Base-by-base conservation (phyloP, 225 moss, liverwort and hornwort genomes). In the Marchantia polymorpha region DNA sequence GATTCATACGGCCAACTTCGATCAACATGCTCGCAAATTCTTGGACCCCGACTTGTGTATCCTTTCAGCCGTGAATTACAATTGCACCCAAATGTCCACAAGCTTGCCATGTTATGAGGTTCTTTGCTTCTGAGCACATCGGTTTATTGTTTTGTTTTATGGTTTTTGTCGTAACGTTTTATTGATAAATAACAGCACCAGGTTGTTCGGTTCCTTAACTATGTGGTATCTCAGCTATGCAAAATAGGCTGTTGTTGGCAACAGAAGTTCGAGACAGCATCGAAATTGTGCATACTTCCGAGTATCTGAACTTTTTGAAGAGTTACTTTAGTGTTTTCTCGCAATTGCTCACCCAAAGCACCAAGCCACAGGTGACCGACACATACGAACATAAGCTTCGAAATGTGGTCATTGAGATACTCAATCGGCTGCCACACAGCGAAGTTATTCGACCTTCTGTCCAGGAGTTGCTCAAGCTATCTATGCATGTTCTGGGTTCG, bases 211-310 rank as follows among this genome's bases (percentile, higher is more conserved):
- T 58, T 80, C 47, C 88, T 88, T 86, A 73, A 86, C 82, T 22
- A 4, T 16, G 7, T 71, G 14, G 68, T 48, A 55, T 22, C 69
- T 59, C 93, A 99, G 99, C 99, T 87, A 99, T 99, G 99, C 99
- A 95, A 87, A 99, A 84, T 80, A 90, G 95, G 84, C 86, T 99
- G 55, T 25, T 85, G 27, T 84, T 99, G 84, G 99, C 99, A 53
- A 93, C 94, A 46, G 99, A 99, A 91, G 99, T 99, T 66, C 92
- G 95, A 80, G 99, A 99, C 88, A 95, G 99, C 84, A 95, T 99
- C 56, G 99, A 99, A 80, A 99, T 99, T 88, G 99, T 99, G 85
- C 99, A 99, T 82, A 99, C 99, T 20, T 92, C 95, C 6, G 99
- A 99, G 88, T 99, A 99, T 82, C 84, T 93, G 64, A 99, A 95